Percentiles rank a stretch among this genome's conserved stretches.
Conservation (phyloP, 1,284 basidiomycete species). For the Farysia itapuensis region DNA sequence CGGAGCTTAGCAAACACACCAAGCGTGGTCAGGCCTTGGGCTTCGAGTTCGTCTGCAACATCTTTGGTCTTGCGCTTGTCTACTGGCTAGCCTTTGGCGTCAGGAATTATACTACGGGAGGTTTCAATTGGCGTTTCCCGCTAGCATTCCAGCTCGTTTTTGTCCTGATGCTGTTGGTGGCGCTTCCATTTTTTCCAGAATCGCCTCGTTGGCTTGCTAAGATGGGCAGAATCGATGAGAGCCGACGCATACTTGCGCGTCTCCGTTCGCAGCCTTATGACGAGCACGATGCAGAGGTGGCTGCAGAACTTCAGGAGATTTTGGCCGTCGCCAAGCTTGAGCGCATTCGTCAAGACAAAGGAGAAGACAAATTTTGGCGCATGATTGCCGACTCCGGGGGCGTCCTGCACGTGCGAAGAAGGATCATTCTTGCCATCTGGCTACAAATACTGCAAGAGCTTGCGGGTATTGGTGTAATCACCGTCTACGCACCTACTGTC, state of each 20-base stretch:
- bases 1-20: slow-evolving; percentile 9
- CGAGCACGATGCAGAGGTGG: slow-evolving; percentile 11
- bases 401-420: slow-evolving; percentile 12
- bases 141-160: slow-evolving; percentile 20
- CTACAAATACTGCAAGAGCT: slow-evolving; percentile 20
- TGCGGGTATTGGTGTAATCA: slow-evolving; percentile 18
- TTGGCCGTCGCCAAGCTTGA: slow-evolving; percentile 11
- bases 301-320: slow-evolving; percentile 11
- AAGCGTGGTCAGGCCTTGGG: slow-evolving; percentile 13
- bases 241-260: slow-evolving; percentile 10
- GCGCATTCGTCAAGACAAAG: slow-evolving; percentile 9
- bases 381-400: slow-evolving; percentile 10
- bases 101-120: slow-evolving; percentile 4
- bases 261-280: slow-evolving; percentile 9
- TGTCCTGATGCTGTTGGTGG: slow-evolving; percentile 6
- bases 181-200: slow-evolving; percentile 20
- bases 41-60: slow-evolving; percentile 15
- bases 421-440: slow-evolving; percentile 15
- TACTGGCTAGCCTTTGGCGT: slow-evolving; percentile 20
- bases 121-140: slow-evolving; percentile 21
- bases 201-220: slow-evolving; percentile 19
- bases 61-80: slow-evolving; percentile 9
- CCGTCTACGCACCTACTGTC: slow-evolving; percentile 19
- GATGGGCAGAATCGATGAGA: slow-evolving; percentile 24
- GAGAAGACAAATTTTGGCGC: slow-evolving; percentile 8